Evolutionary conservation across 495 filamentous ascomycete species (phyloP).

Genomic region (Arthonia radiata): DNA sequence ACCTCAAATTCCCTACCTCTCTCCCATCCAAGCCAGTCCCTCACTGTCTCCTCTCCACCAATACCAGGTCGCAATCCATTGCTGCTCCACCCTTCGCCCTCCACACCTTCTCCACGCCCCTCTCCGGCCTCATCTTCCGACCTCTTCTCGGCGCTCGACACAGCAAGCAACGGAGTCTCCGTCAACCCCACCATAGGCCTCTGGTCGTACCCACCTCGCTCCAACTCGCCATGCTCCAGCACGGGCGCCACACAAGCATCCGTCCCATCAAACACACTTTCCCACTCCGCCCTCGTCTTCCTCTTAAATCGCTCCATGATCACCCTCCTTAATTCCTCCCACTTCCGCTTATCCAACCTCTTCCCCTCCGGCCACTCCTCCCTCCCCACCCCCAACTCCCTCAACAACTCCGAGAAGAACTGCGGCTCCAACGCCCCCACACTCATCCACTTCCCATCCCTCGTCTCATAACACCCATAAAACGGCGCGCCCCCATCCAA

Average conservation of each 20-base stretch:
- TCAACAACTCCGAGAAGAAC: conserved; percentile 47
- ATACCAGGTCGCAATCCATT: conserved; percentile 33
- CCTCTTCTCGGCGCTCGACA: conserved; percentile 15
- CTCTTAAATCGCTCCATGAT: conserved; percentile 41
- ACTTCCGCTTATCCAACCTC: conserved; percentile 31
- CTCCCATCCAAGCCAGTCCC: conserved; percentile 57
- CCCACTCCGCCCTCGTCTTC: conserved; percentile 65
- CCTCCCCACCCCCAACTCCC: conserved; percentile 31
- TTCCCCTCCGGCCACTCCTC: conserved; percentile 26
- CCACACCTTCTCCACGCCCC: conserved; percentile 19
- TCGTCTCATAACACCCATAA: conserved; percentile 72
- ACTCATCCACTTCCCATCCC: conserved; percentile 64
- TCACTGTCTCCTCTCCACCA: conserved; percentile 44
- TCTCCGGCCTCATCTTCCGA: conserved; percentile 18
- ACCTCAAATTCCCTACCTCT: conserved; percentile 42
- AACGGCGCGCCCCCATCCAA: conserved; percentile 69
- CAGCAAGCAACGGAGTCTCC: conserved; percentile 33
- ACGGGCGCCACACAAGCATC: conserved; percentile 88
- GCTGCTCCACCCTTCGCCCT: conserved; percentile 28
- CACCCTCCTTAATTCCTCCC: conserved; percentile 32
- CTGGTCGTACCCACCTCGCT: conserved; percentile 43
- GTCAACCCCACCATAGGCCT: conserved; percentile 45
- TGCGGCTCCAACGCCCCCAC: conserved; percentile 73
- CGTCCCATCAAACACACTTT: conserved; percentile 56
- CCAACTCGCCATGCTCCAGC: conserved; percentile 45